Evolutionary conservation across 768 basidiomycete genomes (phyloP).

Genomic region (Suillus bovinus): DNA sequence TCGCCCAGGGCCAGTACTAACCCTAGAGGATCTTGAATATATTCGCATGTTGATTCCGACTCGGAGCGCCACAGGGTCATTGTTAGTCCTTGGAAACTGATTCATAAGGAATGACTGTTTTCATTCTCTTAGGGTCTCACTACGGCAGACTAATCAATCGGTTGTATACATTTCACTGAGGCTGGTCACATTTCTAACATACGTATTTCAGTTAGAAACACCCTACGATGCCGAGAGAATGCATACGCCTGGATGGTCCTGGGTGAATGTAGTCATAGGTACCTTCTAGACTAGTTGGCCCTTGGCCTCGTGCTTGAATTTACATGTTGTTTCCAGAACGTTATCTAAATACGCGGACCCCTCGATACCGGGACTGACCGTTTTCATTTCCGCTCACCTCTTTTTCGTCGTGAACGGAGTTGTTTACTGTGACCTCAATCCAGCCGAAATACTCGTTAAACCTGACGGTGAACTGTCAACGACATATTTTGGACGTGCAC

Average conservation of each 20-base stretch:
- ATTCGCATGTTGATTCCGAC: slow-evolving; percentile 38
- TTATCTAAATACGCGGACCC: slow-evolving; percentile 22
- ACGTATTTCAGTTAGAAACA: slow-evolving; percentile 18
- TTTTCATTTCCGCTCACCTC: slow-evolving; percentile 45
- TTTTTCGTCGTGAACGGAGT: slow-evolving; percentile 43
- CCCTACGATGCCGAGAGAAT: slow-evolving; percentile 40
- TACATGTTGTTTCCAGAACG: slow-evolving; percentile 33
- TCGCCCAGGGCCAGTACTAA: slow-evolving; percentile 35
- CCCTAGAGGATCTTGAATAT: slow-evolving; percentile 43
- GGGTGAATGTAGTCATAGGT: slow-evolving; percentile 46
- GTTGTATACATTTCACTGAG: slow-evolving; percentile 19
- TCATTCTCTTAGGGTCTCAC: neutral
- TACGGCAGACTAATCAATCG: slow-evolving; percentile 32
- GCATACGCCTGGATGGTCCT: slow-evolving; percentile 46
- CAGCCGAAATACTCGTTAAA: slow-evolving; percentile 54
- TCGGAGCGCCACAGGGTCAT: slow-evolving; percentile 33
- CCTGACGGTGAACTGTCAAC: slow-evolving; percentile 54
- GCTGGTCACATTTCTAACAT: slow-evolving; percentile 3
- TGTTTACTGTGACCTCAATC: slow-evolving; percentile 55
- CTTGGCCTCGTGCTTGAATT: slow-evolving; percentile 55
- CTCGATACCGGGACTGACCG: slow-evolving; percentile 33
- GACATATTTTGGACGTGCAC: slow-evolving; percentile 49
- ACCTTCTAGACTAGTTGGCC: slow-evolving; percentile 47
- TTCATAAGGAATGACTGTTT: neutral
- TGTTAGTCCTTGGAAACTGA: slow-evolving; percentile 37